Conservation (phyloP, 345 rosid genomes). For the Luvunga scandens region DNA sequence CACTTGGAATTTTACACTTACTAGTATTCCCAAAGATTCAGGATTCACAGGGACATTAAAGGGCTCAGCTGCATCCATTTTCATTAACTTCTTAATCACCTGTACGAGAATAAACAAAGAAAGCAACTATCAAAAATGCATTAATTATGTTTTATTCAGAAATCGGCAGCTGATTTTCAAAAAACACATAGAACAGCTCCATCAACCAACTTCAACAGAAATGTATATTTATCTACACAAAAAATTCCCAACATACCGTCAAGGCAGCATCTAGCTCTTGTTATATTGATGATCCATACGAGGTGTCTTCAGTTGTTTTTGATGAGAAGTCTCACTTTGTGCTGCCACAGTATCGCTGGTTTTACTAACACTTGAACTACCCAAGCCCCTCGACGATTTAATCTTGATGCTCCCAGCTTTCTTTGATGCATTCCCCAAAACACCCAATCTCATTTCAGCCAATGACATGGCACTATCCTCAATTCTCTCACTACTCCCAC, state of each 20-base stretch:
- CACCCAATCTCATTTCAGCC: slow-evolving; percentile 41
- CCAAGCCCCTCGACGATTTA: slow-evolving; percentile 48
- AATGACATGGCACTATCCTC: slow-evolving; percentile 60
- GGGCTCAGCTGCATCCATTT: slow-evolving; percentile 98
- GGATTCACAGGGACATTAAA: slow-evolving; percentile 92
- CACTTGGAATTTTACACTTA: slow-evolving; percentile 35
- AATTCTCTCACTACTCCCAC: slow-evolving; percentile 40
- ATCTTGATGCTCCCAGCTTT: slow-evolving; percentile 80
- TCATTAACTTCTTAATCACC: slow-evolving; percentile 95
- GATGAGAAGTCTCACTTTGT: slow-evolving; percentile 30
- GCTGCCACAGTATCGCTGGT: slow-evolving; percentile 19
- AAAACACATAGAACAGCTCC: neutral
- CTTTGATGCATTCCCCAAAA: slow-evolving; percentile 47
- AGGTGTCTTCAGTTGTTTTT: slow-evolving; percentile 42
- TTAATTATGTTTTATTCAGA: neutral
- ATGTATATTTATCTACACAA: neutral
- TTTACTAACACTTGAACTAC: slow-evolving; percentile 42
- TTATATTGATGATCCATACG: slow-evolving; percentile 34
- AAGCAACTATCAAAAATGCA: neutral
- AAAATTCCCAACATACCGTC: slow-evolving; percentile 39
- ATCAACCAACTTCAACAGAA: neutral
- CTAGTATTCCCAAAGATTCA: slow-evolving; percentile 95
- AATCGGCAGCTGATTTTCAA: neutral
- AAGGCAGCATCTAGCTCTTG: slow-evolving; percentile 73
- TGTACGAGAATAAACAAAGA: slow-evolving; percentile 12